Conservation (phyloP, 2,329 filamentous ascomycete genomes). For the Colletotrichum sp. region DNA sequence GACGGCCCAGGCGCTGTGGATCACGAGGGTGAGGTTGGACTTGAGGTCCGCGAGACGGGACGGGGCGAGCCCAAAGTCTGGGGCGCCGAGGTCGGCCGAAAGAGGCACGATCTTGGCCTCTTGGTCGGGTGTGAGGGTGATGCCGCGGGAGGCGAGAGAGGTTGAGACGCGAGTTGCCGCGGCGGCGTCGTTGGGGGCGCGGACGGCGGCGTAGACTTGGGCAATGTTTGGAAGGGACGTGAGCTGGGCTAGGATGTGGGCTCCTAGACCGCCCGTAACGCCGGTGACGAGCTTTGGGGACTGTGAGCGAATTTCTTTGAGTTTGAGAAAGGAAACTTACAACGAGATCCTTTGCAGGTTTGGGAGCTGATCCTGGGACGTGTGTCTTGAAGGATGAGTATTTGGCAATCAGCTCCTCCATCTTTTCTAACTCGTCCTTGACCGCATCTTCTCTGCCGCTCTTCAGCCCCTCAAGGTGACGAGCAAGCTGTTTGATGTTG, state of each 20-base stretch:
- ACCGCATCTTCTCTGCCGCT: not conserved
- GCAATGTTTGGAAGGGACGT: conserved; percentile 62
- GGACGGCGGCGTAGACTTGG: conserved; percentile 53
- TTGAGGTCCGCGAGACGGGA: conserved; percentile 29
- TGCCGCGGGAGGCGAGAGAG: conserved; percentile 35
- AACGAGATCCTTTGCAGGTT: conserved; percentile 32
- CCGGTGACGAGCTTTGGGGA: conserved; percentile 56
- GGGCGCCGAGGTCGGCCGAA: conserved; percentile 42
- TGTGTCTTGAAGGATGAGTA: conserved; percentile 37
- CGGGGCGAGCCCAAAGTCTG: conserved; percentile 42
- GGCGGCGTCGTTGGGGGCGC: conserved; percentile 41
- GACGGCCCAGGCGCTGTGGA: conserved; percentile 25
- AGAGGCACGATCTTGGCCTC: conserved; percentile 38
- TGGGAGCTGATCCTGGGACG: conserved; percentile 11
- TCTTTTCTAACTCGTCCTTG: conserved; percentile 29
- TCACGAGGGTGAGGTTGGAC: conserved; percentile 29
- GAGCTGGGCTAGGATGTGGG: conserved; percentile 62
- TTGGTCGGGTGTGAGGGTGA: conserved; percentile 17
- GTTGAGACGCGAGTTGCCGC: conserved; percentile 32
- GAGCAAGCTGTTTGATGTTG: conserved; percentile 38
- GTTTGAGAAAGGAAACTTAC: conserved; percentile 24
- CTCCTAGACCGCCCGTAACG: conserved; percentile 64
- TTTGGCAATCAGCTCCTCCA: conserved; percentile 38
- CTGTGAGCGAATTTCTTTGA: not conserved
- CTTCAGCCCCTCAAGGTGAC: conserved; percentile 23